Base-by-base conservation (phyloP, 2,329 filamentous ascomycete species). In the Fusarium sp. region DNA sequence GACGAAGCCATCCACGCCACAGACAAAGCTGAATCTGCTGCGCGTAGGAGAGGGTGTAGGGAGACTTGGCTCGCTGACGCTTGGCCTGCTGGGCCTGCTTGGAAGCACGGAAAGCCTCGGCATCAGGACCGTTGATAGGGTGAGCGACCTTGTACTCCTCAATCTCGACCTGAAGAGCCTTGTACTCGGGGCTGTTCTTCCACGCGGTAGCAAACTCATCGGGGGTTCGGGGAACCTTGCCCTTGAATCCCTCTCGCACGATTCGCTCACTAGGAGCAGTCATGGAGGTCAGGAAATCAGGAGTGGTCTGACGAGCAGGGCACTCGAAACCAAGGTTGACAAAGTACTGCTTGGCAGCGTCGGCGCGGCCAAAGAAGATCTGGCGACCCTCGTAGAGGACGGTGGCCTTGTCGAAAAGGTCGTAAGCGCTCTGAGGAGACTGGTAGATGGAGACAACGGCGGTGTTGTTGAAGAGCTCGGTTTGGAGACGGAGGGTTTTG, bases 21-120 rank as follows among this genome's bases (percentile, higher is more conserved):
- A 97, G 82, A 78, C 94, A 97, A 14, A 98, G 88, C 64, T 86
- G 78, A 68, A 97, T 80, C 79, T 98, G 94, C 79, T 94, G 90
- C 6, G 64, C 53, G 71, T 91, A 92, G 0, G 93, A 95, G 40
- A 97, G 83, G 1, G 93, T 97, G 79, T 91, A 97, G 0, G 94
- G 93, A 2, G 93, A 97, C 78, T 88, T 88, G 50, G 85, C 79
- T 5, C 93, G 90, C 76, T 87, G 85, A 28, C 80, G 75, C 75
- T 83, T 86, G 69, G 88, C 86, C 76, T 89, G 87, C 77, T 88
- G 85, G 16, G 82, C 82, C 54, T 81, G 79, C 79, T 81, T 85
- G 59, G 82, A 83, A n/a, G 81, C 83, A 66, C 87, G 86, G 82
- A 89, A 89, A 16, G 80, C 83, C 64, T 85, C 81, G 18, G 87